Conservation (phyloP, 2,329 filamentous ascomycete genomes). For the Stagonosporopsis chrysanthemi region DNA sequence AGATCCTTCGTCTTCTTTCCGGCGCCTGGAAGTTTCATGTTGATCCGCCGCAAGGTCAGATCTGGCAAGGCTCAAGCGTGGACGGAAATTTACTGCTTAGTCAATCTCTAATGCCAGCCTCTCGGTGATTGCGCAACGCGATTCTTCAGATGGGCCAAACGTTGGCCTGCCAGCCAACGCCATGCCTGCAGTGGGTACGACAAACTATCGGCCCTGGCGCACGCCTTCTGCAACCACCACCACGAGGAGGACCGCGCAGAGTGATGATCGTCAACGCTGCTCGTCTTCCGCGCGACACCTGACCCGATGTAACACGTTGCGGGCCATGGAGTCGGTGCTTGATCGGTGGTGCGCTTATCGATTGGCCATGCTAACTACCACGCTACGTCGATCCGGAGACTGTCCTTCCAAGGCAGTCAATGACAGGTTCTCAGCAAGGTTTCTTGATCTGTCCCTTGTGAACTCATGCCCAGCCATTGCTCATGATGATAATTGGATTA, state of each 20-base stretch:
- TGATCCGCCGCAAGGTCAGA: slow-evolving; percentile 40
- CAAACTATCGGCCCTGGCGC: slow-evolving; percentile 27
- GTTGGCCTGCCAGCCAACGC: slow-evolving; percentile 26
- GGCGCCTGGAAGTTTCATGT: slow-evolving; percentile 42
- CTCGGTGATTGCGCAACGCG: slow-evolving; percentile 52
- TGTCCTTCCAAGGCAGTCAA: slow-evolving; percentile 36
- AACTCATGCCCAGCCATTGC: slow-evolving; percentile 12
- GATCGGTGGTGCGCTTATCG: slow-evolving; percentile 42
- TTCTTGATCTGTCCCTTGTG: slow-evolving; percentile 35
- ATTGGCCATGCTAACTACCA: slow-evolving; percentile 47
- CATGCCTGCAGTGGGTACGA: slow-evolving; percentile 24
- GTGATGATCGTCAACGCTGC: slow-evolving; percentile 27
- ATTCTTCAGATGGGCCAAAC: slow-evolving; percentile 22
- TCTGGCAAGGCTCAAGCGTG: slow-evolving; percentile 41
- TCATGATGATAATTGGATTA: slow-evolving; percentile 41
- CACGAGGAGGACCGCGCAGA: slow-evolving; percentile 28
- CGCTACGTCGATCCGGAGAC: slow-evolving; percentile 46
- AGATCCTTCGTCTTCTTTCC: slow-evolving; percentile 42
- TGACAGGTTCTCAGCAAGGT: slow-evolving; percentile 45
- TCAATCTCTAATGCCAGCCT: slow-evolving; percentile 39
- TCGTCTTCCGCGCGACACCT: slow-evolving; percentile 22
- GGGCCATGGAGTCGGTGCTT: slow-evolving; percentile 32
- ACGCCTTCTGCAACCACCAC: slow-evolving; percentile 23
- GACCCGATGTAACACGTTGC: slow-evolving; percentile 34
- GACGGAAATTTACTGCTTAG: slow-evolving; percentile 26